A percentile compares a stretch with the other conserved stretches of the same genome.
Conservation (phyloP, 345 rosid genomes). For the Moricandia moricandioides region DNA sequence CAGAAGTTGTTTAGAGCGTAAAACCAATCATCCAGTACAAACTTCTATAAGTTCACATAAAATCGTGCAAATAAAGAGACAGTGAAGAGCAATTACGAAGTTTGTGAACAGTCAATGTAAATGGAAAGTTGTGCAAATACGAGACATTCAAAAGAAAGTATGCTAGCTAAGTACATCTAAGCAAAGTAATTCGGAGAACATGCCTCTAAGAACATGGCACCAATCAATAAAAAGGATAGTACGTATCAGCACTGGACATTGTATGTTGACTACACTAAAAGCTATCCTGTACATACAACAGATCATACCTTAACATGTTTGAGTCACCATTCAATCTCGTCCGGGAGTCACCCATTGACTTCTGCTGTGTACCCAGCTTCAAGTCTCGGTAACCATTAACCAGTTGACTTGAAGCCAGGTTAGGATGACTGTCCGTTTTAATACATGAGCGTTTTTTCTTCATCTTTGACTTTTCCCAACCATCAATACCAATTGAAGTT, state of each 20-base stretch:
- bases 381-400: constrained; percentile 67
- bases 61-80: constrained; percentile 5
- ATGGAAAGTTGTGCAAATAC: constrained; percentile 6
- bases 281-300: constrained; percentile 5
- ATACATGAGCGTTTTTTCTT: constrained; percentile 91
- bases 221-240: neutral
- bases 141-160: neutral
- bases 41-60: constrained; percentile 16
- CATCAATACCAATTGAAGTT: constrained; percentile 66
- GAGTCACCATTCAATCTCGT: constrained; percentile 68
- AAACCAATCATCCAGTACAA: constrained; percentile 16
- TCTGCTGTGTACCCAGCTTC: constrained; percentile 71
- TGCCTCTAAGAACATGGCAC: constrained; percentile 14
- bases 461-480: constrained; percentile 91
- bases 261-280: constrained; percentile 18
- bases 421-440: constrained; percentile 61
- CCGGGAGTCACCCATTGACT: constrained; percentile 52
- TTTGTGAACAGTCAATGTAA: neutral
- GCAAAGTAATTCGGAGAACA: constrained; percentile 2
- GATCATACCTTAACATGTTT: constrained; percentile 66
- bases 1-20: constrained; percentile 2
- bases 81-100: constrained; percentile 1
- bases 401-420: constrained; percentile 51
- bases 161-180: constrained; percentile 11
- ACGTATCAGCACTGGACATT: constrained; percentile 2